These are phyloP conservation scores for Fusarium humuli DNA, from an alignment of 2,329 filamentous ascomycete genomes.

Conservation along the genomic window DNA sequence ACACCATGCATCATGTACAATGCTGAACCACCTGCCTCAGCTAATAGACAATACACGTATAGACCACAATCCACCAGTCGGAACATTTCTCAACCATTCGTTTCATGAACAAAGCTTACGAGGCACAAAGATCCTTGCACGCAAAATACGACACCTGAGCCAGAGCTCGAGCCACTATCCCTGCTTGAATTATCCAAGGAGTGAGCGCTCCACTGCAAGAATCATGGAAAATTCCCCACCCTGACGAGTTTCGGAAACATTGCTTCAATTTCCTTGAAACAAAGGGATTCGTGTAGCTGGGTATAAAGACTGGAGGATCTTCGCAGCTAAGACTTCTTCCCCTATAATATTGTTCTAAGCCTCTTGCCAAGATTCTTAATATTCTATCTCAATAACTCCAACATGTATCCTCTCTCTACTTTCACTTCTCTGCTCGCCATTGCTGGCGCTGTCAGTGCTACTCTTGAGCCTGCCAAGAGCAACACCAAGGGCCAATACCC, in stretches of 20 bases:
- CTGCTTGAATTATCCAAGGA: slow-evolving; percentile 16
- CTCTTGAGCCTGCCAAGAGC: slow-evolving; percentile 40
- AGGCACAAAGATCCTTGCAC: slow-evolving; percentile 1
- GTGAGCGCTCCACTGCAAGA: slow-evolving; percentile 1
- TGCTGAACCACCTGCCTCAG: background rate
- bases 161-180: slow-evolving; percentile 10
- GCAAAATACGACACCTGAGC: background rate
- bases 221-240: slow-evolving; percentile 11
- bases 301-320: slow-evolving; percentile 18
- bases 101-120: slow-evolving; percentile 13
- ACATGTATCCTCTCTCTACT: slow-evolving; percentile 40
- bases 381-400: background rate
- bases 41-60: background rate
- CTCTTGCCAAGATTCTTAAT: background rate
- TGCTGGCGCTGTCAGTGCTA: slow-evolving; percentile 38
- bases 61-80: slow-evolving; percentile 27
- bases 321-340: background rate
- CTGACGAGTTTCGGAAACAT: slow-evolving; percentile 23
- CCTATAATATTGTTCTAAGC: background rate
- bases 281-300: background rate
- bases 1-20: background rate
- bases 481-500: slow-evolving; percentile 45
- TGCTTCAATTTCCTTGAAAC: slow-evolving; percentile 30
- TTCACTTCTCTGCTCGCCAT: slow-evolving; percentile 38
- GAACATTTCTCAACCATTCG: background rate